Conservation (phyloP, 192 early-diverging fungal species). For the Coemansia sp. region DNA sequence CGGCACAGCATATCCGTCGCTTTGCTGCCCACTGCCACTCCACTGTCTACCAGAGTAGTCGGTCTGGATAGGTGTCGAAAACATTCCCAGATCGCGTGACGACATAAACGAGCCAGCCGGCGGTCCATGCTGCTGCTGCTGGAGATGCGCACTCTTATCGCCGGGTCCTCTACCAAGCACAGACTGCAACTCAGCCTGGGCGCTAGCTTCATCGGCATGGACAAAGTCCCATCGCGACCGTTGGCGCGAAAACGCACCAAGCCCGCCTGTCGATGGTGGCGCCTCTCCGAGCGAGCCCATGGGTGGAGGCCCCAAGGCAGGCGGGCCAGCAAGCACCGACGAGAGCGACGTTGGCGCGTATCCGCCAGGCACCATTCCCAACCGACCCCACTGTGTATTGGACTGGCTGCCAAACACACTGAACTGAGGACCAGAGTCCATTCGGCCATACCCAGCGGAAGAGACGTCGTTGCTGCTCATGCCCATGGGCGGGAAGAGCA, state of each 20-base stretch:
- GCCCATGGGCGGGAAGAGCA: conserved; percentile 41
- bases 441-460: not conserved
- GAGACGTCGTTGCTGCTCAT: not conserved
- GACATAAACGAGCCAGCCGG: conserved; percentile 23
- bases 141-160: not conserved
- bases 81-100: conserved; percentile 52
- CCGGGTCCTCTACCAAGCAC: conserved; percentile 36
- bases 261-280: not conserved
- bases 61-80: conserved; percentile 36
- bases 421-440: conserved; percentile 20
- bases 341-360: conserved; percentile 31
- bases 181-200: conserved; percentile 52
- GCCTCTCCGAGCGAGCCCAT: conserved; percentile 9
- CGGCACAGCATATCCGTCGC: conserved; percentile 15
- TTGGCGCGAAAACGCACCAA: conserved; percentile 28
- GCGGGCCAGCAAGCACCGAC: conserved; percentile 13
- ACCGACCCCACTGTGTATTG: conserved; percentile 23
- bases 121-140: conserved; percentile 16
- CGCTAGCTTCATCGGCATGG: conserved; percentile 42
- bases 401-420: conserved; percentile 23
- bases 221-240: conserved; percentile 49
- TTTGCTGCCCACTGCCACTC: conserved; percentile 16
- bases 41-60: conserved; percentile 25
- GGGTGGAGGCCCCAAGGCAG: not conserved
- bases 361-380: conserved; percentile 11